A percentile compares a stretch with the other conserved stretches of the same genome.
phyloP scores from a whole-genome alignment of 345 rosid species.

The Salix dunnii region DNA sequence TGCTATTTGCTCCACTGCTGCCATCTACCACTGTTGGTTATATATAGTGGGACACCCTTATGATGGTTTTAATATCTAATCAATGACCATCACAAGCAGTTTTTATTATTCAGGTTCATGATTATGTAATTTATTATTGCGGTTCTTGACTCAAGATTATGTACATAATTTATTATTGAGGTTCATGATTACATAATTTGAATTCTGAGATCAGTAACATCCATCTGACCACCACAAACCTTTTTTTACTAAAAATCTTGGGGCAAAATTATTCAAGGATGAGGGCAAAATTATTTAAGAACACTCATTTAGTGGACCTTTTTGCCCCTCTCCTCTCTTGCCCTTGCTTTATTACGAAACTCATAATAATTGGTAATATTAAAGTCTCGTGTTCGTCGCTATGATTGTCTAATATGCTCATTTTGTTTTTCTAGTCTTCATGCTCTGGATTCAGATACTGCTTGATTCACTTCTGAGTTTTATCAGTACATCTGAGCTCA shows the following conservation, averaged over 20 bases:
- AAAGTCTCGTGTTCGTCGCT: neutral
- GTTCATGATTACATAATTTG: neutral
- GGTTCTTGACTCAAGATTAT: too few species aligned
- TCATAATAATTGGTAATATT: neutral
- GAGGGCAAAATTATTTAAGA: neutral
- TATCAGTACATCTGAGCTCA: neutral
- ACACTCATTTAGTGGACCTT: neutral
- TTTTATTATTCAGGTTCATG: neutral
- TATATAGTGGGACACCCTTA: neutral
- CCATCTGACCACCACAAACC: neutral
- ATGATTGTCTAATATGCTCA: neutral
- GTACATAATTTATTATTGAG: neutral
- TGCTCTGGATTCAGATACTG: conserved; percentile 1
- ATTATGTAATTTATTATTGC: too few species aligned
- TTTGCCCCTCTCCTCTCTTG: neutral
- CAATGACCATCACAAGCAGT: neutral
- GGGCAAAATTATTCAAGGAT: neutral
- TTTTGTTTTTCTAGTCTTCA: neutral
- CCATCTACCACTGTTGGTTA: neutral
- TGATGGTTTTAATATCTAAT: neutral
- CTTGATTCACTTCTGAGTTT: neutral
- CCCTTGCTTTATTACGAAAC: neutral
- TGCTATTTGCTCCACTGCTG: neutral
- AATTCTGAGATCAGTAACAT: neutral
- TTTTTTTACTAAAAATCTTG: neutral